A percentile compares a stretch with the other conserved stretches of the same genome.
phyloP scores from a whole-genome alignment of 164 flowering plant species.

The Dillenia turbinata region DNA sequence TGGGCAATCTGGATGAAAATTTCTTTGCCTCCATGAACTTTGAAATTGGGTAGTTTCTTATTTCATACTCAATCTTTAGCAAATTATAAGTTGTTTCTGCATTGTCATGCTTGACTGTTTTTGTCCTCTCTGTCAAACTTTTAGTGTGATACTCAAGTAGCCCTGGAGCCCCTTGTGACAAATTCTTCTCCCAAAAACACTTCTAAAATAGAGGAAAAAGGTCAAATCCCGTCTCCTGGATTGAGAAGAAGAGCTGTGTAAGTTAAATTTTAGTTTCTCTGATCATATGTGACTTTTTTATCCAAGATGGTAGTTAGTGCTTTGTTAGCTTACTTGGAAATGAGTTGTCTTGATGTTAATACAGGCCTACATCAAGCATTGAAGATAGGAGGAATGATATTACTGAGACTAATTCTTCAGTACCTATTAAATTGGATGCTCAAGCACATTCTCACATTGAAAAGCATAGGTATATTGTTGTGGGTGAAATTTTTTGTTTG shows the following conservation, averaged over 20 bases:
- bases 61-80: too few relatives aligned
- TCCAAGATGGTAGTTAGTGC: neutral
- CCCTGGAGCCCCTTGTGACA: conserved; percentile 22
- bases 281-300: neutral
- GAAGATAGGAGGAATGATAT: conserved; percentile 29
- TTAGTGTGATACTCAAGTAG: conserved; percentile 31
- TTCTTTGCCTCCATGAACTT: too few relatives aligned
- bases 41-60: too few relatives aligned
- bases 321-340: neutral
- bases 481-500: too few relatives aligned
- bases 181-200: conserved; percentile 20
- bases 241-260: conserved; percentile 57
- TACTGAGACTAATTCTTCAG: conserved; percentile 26
- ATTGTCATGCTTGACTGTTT: too few relatives aligned
- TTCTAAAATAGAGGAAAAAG: conserved; percentile 27
- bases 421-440: conserved; percentile 54
- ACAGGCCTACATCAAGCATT: conserved; percentile 32
- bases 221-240: conserved; percentile 31
- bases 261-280: conserved; percentile 13
- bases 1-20: too few relatives aligned
- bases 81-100: too few relatives aligned
- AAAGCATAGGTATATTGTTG: conserved; percentile 53
- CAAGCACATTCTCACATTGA: conserved; percentile 55
- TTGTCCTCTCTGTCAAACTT: neutral
- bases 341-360: conserved; percentile 6